phyloP scores from a whole-genome alignment of 495 filamentous ascomycete genomes.

The Aspergillus nidulans region DNA sequence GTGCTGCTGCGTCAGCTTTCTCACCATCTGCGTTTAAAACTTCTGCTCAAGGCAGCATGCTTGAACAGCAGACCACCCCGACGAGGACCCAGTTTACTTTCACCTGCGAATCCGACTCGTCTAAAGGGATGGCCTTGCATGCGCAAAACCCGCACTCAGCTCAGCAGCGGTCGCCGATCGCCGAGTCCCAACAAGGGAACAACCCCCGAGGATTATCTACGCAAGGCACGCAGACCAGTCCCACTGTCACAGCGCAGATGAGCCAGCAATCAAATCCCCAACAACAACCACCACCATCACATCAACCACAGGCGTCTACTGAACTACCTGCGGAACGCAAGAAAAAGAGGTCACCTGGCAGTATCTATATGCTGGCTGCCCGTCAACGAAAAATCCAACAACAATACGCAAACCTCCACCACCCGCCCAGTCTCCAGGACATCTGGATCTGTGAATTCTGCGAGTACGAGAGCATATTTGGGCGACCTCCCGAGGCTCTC shows the following conservation, averaged over 20 bases:
- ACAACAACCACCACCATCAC: constrained; percentile 27
- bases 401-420: constrained; percentile 68
- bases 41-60: constrained; percentile 69
- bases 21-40: constrained; percentile 54
- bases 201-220: constrained; percentile 44
- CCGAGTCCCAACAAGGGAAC: constrained; percentile 25
- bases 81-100: constrained; percentile 87
- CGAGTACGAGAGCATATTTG: constrained; percentile 84
- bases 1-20: constrained; percentile 70
- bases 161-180: constrained; percentile 32
- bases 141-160: constrained; percentile 32
- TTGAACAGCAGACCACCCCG: constrained; percentile 64
- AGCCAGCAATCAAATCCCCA: constrained; percentile 24
- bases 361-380: constrained; percentile 59
- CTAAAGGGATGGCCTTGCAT: constrained; percentile 56
- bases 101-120: constrained; percentile 74
- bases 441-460: constrained; percentile 95
- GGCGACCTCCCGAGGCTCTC: constrained; percentile 72
- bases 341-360: constrained; percentile 52
- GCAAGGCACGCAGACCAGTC: constrained; percentile 61
- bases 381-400: constrained; percentile 65
- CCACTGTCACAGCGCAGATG: constrained; percentile 40
- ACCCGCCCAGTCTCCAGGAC: constrained; percentile 69
- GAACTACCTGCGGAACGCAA: constrained; percentile 46
- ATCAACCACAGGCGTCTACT: constrained; percentile 31